Evolutionary conservation across 2,329 filamentous ascomycete genomes (phyloP).

Genomic region (Aspergillus proliferans): DNA sequence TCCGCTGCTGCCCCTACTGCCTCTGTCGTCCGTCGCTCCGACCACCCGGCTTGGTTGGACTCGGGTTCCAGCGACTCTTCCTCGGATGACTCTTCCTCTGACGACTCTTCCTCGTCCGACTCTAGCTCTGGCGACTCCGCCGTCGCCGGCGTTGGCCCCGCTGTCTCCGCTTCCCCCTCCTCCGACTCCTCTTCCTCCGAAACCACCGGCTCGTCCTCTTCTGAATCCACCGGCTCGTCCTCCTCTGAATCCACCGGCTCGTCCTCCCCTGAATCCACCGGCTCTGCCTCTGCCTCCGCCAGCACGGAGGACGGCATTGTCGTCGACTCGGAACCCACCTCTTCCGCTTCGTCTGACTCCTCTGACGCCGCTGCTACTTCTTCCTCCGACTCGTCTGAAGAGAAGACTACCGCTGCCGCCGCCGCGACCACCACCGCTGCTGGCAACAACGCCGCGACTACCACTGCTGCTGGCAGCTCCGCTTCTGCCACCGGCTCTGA

Average conservation of each 20-base stretch:
- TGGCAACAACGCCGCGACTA: neutral
- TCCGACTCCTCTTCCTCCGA: constrained; percentile 14
- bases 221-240: no score
- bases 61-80: neutral
- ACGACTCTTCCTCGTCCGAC: neutral
- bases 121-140: neutral
- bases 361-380: neutral
- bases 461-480: neutral
- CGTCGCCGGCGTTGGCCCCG: neutral
- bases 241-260: neutral
- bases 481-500: neutral
- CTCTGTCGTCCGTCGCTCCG: neutral
- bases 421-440: neutral
- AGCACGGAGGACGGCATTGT: neutral
- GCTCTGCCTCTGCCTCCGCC: neutral
- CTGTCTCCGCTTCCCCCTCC: neutral
- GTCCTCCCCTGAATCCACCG: neutral
- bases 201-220: neutral
- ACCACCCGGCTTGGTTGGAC: neutral
- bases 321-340: no score
- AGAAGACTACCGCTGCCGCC: neutral
- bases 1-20: constrained; percentile 4
- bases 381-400: neutral
- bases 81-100: neutral
- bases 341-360: no score